Conservation (phyloP, 208 protist genomes). For the Leishmania tarentolae region DNA sequence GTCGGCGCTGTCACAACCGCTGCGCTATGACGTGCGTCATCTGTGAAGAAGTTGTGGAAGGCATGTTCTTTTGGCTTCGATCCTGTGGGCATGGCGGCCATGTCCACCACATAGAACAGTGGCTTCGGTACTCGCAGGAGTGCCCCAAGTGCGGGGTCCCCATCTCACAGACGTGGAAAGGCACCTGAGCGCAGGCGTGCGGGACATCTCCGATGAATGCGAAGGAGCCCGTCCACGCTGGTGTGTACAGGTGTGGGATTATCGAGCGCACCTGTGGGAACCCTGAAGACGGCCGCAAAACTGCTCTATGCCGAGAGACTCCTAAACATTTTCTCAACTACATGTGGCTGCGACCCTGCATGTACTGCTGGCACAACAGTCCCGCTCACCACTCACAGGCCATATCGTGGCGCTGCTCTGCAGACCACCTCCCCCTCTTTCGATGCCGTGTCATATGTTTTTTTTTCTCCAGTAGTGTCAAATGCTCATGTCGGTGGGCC, state of each 20-base stretch:
- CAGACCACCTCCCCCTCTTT: not conserved
- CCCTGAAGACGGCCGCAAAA: not conserved
- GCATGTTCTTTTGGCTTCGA: constrained; percentile 80
- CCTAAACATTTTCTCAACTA: not conserved
- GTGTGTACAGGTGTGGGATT: not conserved
- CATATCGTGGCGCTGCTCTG: not conserved
- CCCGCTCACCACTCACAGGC: not conserved
- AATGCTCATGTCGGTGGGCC: not conserved
- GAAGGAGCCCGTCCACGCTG: not conserved
- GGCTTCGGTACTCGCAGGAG: constrained; percentile 64
- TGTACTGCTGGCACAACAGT: not conserved
- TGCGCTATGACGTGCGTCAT: constrained; percentile 76
- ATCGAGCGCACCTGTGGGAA: not conserved
- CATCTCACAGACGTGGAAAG: constrained; percentile 45
- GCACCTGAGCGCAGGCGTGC: constrained; percentile 5
- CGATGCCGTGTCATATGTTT: not conserved
- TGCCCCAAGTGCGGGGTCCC: constrained; percentile 74
- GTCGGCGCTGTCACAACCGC: constrained; percentile 44
- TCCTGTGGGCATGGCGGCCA: constrained; percentile 88
- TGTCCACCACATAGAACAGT: constrained; percentile 80
- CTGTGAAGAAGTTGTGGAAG: constrained; percentile 83
- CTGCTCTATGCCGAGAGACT: not conserved
- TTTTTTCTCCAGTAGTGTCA: not conserved
- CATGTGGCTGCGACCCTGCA: not conserved
- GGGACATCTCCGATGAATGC: not conserved